Base-by-base conservation (phyloP, 2,329 filamentous ascomycete species). In the Niveomyces coronatus region DNA sequence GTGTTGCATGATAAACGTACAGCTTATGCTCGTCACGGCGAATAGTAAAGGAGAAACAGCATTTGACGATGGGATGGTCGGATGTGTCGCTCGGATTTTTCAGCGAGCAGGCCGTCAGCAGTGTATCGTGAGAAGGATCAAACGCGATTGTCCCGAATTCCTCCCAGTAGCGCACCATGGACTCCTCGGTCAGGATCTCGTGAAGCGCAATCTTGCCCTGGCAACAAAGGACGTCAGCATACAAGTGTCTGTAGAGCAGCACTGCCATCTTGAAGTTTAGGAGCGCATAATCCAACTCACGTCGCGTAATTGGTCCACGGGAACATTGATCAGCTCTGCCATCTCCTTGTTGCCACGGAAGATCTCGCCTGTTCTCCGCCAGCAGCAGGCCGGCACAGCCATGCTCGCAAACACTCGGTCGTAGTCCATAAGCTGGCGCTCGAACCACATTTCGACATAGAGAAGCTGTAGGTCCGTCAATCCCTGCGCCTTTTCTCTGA, bases 381-480 rank as follows among this genome's bases (percentile, higher is more conserved):
- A 98, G 57, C 89, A 94, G 61, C 91, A 98, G 11, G 91, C 91
- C 0, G 91, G 91, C 45, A 98, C 89, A 2, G 91, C 91, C 91
- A 98, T 98, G 57, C 87, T 94, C 2, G 91, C 91, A 64, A 98
- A 98, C 2, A 98, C 88, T 22, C 91, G 85, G 54, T 98, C 91
- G 52, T 96, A 96, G 56, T 96, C 91, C 83, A 96, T 91, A 49
- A 98, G 64, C 46, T 85, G 91, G 52, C 83, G 79, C 60, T 98
- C 91, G 54, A 98, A 96, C 89, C 91, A 96, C 86, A 96, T 95
- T 62, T 98, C 91, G 9, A 96, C 89, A 42, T 88, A 78, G 19
- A 96, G 81, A 18, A 98, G 75, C 60, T 98, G 86, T 57, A 95
- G 84, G 60, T 98, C 91, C 2, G 85, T 95, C 54, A 96, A 67